Percentiles rank a stretch among this genome's conserved stretches.
Evolutionary conservation across 2,329 filamentous ascomycete species (phyloP).

Genomic region (Penicillium paneum): DNA sequence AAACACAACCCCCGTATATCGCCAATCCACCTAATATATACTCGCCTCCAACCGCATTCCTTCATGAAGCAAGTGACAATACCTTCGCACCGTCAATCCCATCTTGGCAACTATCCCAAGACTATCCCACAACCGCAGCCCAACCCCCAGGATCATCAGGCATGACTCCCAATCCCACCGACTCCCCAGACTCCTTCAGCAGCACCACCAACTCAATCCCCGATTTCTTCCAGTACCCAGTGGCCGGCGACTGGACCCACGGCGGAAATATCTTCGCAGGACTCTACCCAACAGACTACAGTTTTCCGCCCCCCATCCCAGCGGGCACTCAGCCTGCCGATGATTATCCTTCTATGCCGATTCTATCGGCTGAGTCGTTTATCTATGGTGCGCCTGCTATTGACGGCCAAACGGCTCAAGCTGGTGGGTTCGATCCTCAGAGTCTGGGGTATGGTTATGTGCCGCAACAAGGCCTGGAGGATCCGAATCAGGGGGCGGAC

Average conservation of each 20-base stretch:
- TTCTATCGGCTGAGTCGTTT: constrained; percentile 20
- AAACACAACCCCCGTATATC: constrained; percentile 1
- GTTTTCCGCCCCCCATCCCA: not conserved
- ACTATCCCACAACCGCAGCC: not conserved
- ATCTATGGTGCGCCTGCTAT: constrained; percentile 6
- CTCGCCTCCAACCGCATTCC: not conserved
- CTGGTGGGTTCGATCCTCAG: constrained; percentile 1
- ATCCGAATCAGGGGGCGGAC: constrained; percentile 1
- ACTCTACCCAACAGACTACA: constrained; percentile 21
- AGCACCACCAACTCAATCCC: constrained; percentile 19
- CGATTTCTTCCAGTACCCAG: constrained; percentile 86
- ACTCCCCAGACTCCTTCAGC: constrained; percentile 29
- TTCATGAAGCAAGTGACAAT: constrained; percentile 1
- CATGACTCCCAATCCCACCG: constrained; percentile 6
- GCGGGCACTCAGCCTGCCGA: not conserved
- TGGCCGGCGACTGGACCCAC: constrained; percentile 79
- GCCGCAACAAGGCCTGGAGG: constrained; percentile 6
- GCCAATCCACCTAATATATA: not conserved
- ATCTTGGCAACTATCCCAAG: constrained; percentile 14
- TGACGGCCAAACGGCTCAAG: not conserved
- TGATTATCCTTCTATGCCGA: constrained; percentile 10
- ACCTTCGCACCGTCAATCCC: constrained; percentile 1
- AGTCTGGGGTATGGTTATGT: constrained; percentile 7
- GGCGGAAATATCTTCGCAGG: constrained; percentile 26
- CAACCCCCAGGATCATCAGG: not conserved